Percentiles rank a stretch among this genome's conserved stretches.
Conservation (phyloP, 2,329 filamentous ascomycete species). For the Penicillium sp. region DNA sequence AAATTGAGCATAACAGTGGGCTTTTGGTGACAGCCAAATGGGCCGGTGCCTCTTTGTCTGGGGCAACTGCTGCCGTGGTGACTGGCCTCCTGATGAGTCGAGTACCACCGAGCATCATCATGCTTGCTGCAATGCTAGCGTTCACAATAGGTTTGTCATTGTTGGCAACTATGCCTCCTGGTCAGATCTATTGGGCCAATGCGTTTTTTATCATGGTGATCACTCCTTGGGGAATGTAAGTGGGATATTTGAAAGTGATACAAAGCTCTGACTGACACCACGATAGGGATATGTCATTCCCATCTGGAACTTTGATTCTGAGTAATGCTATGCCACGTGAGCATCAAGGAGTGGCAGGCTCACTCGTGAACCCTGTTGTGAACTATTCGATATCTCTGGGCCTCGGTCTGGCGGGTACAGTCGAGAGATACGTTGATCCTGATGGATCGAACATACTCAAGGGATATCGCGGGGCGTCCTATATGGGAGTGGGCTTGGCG, state of each 20-base stretch:
- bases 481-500: conserved; percentile 40
- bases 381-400: conserved; percentile 71
- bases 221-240: conserved; percentile 34
- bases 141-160: conserved; percentile 40
- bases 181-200: conserved; percentile 47
- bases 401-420: conserved; percentile 66
- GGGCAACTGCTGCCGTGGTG: conserved; percentile 34
- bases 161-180: conserved; percentile 41
- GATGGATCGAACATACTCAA: conserved; percentile 37
- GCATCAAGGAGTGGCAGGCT: conserved; percentile 56
- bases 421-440: conserved; percentile 54
- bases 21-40: conserved; percentile 33
- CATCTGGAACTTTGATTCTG: conserved; percentile 63
- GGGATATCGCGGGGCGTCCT: conserved; percentile 46
- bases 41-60: conserved; percentile 28
- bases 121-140: conserved; percentile 37
- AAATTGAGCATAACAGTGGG: conserved; percentile 33
- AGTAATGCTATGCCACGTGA: conserved; percentile 52
- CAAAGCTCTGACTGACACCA: neutral
- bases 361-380: conserved; percentile 64
- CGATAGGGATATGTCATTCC: conserved; percentile 67
- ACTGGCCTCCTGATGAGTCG: conserved; percentile 37
- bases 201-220: conserved; percentile 32
- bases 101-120: conserved; percentile 34
- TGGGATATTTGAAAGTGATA: neutral